Evolutionary conservation across 768 basidiomycete genomes (phyloP), one percentile per base, ranked within the genome.

Genomic region (Symmetrospora coprosmae): DNA sequence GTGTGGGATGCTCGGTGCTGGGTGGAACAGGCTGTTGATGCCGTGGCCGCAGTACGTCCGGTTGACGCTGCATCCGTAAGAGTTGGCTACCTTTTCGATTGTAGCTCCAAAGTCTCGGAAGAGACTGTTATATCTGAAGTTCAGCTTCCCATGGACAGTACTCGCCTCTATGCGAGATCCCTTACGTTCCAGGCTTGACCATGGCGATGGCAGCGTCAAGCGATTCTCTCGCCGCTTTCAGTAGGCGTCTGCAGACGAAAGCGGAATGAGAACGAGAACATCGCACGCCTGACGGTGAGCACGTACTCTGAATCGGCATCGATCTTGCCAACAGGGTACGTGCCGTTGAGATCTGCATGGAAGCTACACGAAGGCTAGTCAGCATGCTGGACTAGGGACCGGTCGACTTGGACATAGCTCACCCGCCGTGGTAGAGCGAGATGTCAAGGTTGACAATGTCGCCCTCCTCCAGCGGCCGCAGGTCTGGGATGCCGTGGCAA

Each of bases 361-460:
- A 80, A 87, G 25, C 91, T 40, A 37, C 2, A 7, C 19, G 17
- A 53, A 35, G 11, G 31, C 23, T 38, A 7, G 17, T 17, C 19
- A 48, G 34, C n/a, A 4, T 14, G 2, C 4, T 4, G n/a, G 16
- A 1, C 35, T 8, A 7, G 34, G 13, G 31, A 4, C 19, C 4
- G 2, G 33, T 3, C 2, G 11, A 1, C 19, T 52, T 13, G 17
- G 14, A 17, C 23, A 17, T 19, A 2, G 35, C 38, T 17, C 31
- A 50, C 40, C 88, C 88, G 39, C 86, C 78, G 67, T 85, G 80
- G 72, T 82, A 92, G 9, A 89, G 72, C 1, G 84, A 78, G 35
- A 92, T 79, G 69, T 92, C 89, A 51, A 99, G 81, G 73, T 99
- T 99, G 71, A 97, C 76, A 66, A 97, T 97, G 74, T 99, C 94